Evolutionary conservation across 345 rosid species (phyloP).

Genomic region (Clarkia xantiana): DNA sequence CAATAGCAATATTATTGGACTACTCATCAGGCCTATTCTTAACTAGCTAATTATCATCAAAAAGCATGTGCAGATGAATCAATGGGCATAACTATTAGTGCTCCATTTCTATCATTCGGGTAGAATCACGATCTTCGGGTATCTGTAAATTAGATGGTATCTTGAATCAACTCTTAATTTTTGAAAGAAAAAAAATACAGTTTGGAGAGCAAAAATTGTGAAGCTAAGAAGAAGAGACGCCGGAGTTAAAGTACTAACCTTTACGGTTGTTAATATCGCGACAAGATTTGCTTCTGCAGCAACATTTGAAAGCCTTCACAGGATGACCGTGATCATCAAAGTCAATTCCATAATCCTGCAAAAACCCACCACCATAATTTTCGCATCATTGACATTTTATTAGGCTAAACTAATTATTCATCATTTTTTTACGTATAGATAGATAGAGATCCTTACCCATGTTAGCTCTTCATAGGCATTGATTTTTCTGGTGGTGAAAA

Average conservation of each 20-base stretch:
- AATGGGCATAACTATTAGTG: no score
- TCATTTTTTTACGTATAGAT: neutral
- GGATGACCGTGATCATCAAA: constrained; percentile 57
- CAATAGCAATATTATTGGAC: no score
- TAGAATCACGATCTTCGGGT: no score
- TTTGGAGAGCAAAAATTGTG: no score
- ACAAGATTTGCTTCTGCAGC: constrained; percentile 56
- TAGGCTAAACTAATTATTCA: neutral
- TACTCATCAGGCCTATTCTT: no score
- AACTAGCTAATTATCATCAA: no score
- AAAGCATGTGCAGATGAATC: no score
- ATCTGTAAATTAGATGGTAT: no score
- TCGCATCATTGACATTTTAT: neutral
- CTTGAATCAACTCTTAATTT: no score
- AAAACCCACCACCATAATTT: neutral
- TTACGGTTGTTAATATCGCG: constrained; percentile 24
- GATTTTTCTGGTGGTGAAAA: constrained; percentile 64
- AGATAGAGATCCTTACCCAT: constrained; percentile 45
- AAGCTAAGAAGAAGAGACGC: no score
- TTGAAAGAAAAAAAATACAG: no score
- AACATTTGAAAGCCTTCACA: constrained; percentile 55
- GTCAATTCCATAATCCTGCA: constrained; percentile 66
- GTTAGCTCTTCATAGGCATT: constrained; percentile 65
- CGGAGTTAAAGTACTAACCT: constrained; percentile 12
- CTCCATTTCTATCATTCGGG: no score